Evolutionary conservation across 1,284 basidiomycete species (phyloP).

Genomic region (Leccinum fuscescens): DNA sequence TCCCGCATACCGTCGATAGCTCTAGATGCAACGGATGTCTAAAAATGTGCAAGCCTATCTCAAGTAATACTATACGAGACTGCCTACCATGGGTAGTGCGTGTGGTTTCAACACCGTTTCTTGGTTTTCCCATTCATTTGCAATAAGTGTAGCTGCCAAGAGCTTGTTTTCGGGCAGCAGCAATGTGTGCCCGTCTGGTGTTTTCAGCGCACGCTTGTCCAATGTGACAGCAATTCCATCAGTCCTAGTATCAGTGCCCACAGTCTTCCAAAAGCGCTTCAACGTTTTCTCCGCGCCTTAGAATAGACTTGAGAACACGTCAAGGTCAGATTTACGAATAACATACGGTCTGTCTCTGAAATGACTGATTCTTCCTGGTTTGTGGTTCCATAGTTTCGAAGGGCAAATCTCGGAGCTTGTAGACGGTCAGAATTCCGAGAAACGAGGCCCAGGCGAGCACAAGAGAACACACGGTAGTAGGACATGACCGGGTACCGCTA

Average conservation of each 20-base stretch:
- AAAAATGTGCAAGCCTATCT: conserved; percentile 3
- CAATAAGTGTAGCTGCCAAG: conserved; percentile 82
- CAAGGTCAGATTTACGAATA: neutral
- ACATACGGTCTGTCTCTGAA: conserved; percentile 59
- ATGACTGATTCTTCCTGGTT: conserved; percentile 41
- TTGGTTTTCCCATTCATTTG: conserved; percentile 96
- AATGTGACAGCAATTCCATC: conserved; percentile 70
- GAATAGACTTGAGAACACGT: conserved; percentile 13
- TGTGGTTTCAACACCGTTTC: conserved; percentile 84
- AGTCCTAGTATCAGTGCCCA: conserved; percentile 64
- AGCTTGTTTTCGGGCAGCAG: conserved; percentile 70
- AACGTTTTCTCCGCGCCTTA: conserved; percentile 83
- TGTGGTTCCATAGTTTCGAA: conserved; percentile 18
- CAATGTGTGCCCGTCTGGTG: conserved; percentile 78
- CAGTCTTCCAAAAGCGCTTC: conserved; percentile 90
- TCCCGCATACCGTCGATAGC: conserved; percentile 83
- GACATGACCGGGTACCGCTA: conserved; percentile 15
- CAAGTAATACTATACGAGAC: neutral
- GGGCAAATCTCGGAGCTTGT: neutral
- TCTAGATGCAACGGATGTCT: conserved; percentile 85
- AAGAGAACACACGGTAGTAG: conserved; percentile 2
- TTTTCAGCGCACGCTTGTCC: conserved; percentile 85
- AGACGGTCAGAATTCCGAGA: neutral
- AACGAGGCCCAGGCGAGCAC: conserved; percentile 4
- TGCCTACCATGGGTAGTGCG: conserved; percentile 83